Evolutionary conservation across 2,329 filamentous ascomycete genomes (phyloP).

Genomic region (Alternaria brassicae): DNA sequence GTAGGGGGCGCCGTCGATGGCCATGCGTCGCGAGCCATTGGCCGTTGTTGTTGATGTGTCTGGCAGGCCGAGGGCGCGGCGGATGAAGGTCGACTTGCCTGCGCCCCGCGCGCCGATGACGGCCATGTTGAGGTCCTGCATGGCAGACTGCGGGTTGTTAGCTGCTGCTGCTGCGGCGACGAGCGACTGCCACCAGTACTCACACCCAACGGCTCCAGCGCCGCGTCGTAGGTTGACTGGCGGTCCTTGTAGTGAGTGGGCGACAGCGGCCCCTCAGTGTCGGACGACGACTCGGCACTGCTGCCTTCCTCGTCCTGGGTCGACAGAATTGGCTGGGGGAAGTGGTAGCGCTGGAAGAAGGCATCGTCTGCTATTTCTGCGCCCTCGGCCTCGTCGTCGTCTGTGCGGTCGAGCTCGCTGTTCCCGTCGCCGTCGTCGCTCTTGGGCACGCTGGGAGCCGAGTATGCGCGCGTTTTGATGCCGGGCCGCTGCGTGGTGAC

Average conservation of each 20-base stretch:
- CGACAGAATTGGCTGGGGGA: conserved; percentile 35
- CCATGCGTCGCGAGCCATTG: conserved; percentile 61
- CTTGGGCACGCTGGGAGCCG: conserved; percentile 46
- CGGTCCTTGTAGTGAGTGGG: conserved; percentile 43
- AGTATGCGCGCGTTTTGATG: conserved; percentile 48
- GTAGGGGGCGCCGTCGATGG: conserved; percentile 63
- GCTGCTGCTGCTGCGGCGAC: background rate
- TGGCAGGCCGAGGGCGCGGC: conserved; percentile 62
- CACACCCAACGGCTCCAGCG: conserved; percentile 34
- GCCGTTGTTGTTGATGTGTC: conserved; percentile 52
- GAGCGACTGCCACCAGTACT: too few relatives aligned
- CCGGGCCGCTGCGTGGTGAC: conserved; percentile 35
- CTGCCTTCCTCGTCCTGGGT: conserved; percentile 25
- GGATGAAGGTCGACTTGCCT: conserved; percentile 68
- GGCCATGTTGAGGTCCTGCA: conserved; percentile 65
- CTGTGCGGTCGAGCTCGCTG: conserved; percentile 45
- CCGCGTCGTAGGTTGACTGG: conserved; percentile 27
- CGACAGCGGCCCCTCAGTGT: conserved; percentile 50
- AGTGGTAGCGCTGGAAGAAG: conserved; percentile 53
- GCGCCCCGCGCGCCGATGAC: conserved; percentile 62
- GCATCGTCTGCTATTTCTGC: conserved; percentile 49
- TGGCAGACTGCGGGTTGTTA: conserved; percentile 23
- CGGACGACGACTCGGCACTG: conserved; percentile 42
- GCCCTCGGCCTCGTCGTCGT: conserved; percentile 67
- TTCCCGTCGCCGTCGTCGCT: conserved; percentile 27